phyloP scores from a whole-genome alignment of 2,329 filamentous ascomycete genomes.

The Fusarium pseudograminearum region DNA sequence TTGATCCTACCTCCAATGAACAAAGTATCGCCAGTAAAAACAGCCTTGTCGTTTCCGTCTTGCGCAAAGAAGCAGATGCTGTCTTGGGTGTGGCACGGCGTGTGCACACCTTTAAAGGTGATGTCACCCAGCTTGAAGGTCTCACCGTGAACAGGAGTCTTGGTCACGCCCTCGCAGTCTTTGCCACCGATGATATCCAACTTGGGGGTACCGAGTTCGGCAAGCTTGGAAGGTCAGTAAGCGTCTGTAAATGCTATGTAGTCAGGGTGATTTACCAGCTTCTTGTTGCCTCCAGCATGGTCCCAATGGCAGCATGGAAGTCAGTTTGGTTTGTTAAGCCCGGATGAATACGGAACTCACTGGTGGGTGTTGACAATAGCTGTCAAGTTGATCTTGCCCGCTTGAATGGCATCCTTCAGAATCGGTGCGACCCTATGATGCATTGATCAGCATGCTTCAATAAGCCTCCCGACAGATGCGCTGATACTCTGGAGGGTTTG shows the following conservation, averaged over 20 bases:
- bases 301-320: slow-evolving; percentile 81
- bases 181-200: slow-evolving; percentile 88
- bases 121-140: slow-evolving; percentile 88
- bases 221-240: slow-evolving; percentile 46
- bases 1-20: slow-evolving; percentile 81
- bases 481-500: slow-evolving; percentile 77
- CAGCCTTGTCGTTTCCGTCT: slow-evolving; percentile 78
- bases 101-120: slow-evolving; percentile 87
- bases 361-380: slow-evolving; percentile 98
- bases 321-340: background rate
- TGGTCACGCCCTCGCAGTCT: slow-evolving; percentile 83
- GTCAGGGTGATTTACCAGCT: slow-evolving; percentile 69
- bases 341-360: slow-evolving; percentile 64
- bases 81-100: slow-evolving; percentile 97
- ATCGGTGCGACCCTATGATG: slow-evolving; percentile 66
- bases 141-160: slow-evolving; percentile 79
- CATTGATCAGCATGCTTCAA: slow-evolving; percentile 12
- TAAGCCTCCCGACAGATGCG: slow-evolving; percentile 43
- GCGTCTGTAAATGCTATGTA: background rate
- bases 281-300: slow-evolving; percentile 90
- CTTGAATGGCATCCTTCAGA: slow-evolving; percentile 78
- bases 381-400: slow-evolving; percentile 81
- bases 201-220: slow-evolving; percentile 65
- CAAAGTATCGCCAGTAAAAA: slow-evolving; percentile 96
- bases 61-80: slow-evolving; percentile 96